A percentile compares a stretch with the other conserved stretches of the same genome.
These are phyloP conservation scores for Beauveria caledonica DNA, from an alignment of 2,329 filamentous ascomycete species.

Conservation along the genomic window DNA sequence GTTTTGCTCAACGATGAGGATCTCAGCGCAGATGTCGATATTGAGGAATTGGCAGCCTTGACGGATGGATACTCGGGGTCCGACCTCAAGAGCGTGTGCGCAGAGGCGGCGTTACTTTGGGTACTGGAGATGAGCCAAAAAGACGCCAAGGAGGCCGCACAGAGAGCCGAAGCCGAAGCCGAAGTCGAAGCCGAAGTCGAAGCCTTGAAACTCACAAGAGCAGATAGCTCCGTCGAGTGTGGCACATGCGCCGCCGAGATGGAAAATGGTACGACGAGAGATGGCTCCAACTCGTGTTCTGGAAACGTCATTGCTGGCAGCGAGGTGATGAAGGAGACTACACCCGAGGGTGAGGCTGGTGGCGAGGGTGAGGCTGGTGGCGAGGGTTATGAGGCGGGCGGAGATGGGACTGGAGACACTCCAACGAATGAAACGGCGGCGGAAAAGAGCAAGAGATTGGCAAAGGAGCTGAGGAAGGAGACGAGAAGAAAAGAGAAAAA, in stretches of 20 bases:
- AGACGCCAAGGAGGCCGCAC: background rate
- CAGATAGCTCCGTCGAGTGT: no score
- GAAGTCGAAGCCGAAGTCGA: background rate
- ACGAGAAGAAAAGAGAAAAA: background rate
- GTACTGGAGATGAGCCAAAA: background rate
- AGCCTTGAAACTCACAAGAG: no score
- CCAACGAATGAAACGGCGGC: no score
- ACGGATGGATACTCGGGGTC: slow-evolving; percentile 43
- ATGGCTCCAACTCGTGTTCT: no score
- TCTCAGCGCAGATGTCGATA: slow-evolving; percentile 28
- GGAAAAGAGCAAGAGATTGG: background rate
- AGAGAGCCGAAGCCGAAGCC: background rate
- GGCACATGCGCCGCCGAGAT: no score
- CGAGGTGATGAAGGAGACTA: no score
- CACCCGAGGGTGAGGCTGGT: no score
- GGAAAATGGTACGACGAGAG: no score
- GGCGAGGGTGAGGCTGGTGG: no score
- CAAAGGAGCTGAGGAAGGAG: background rate
- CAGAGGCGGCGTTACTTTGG: background rate
- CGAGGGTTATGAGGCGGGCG: no score
- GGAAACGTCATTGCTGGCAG: no score
- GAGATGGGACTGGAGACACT: no score
- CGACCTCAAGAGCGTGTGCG: slow-evolving; percentile 42
- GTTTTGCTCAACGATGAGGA: slow-evolving; percentile 40
- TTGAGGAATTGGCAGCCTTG: slow-evolving; percentile 32